These are phyloP conservation scores for Trichoderma simmonsii DNA, from an alignment of 2,329 filamentous ascomycete species.

Conservation along the genomic window DNA sequence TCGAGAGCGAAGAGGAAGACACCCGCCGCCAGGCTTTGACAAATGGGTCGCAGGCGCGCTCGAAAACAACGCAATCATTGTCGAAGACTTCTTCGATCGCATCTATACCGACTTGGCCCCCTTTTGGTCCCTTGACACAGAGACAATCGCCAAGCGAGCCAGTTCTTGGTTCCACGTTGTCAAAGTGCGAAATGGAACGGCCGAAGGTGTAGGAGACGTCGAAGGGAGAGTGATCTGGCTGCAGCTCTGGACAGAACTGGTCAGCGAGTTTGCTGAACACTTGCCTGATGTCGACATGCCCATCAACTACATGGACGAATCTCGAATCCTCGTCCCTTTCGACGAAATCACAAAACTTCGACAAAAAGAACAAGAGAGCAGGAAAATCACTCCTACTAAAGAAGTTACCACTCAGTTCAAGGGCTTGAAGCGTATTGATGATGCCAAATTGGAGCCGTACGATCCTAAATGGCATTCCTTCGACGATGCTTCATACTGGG, in stretches of 20 bases:
- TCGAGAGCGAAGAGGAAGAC: constrained; percentile 52
- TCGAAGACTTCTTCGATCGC: constrained; percentile 63
- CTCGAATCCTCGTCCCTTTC: constrained; percentile 58
- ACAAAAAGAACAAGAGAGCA: constrained; percentile 43
- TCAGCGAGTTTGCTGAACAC: constrained; percentile 49
- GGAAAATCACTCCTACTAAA: constrained; percentile 41
- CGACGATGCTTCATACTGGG: constrained; percentile 54
- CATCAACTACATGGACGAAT: constrained; percentile 63
- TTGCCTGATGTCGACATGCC: constrained; percentile 66
- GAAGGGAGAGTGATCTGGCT: constrained; percentile 44
- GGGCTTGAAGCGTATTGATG: constrained; percentile 38
- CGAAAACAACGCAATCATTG: constrained; percentile 50
- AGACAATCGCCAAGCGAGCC: constrained; percentile 38
- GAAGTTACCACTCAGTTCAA: constrained; percentile 45
- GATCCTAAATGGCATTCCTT: constrained; percentile 46
- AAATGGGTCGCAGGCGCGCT: constrained; percentile 56
- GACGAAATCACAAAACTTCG: constrained; percentile 53
- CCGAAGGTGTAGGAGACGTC: constrained; percentile 38
- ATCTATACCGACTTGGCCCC: constrained; percentile 61
- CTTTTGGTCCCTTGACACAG: constrained; percentile 55
- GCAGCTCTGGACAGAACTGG: constrained; percentile 47
- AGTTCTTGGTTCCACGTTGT: constrained; percentile 46
- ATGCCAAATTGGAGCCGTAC: constrained; percentile 33
- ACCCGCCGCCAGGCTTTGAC: constrained; percentile 63
- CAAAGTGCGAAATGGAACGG: constrained; percentile 45